Evolutionary conservation across 192 early-diverging fungal species (phyloP), one percentile per base, ranked within the genome.

Genomic region (Podila horticola): DNA sequence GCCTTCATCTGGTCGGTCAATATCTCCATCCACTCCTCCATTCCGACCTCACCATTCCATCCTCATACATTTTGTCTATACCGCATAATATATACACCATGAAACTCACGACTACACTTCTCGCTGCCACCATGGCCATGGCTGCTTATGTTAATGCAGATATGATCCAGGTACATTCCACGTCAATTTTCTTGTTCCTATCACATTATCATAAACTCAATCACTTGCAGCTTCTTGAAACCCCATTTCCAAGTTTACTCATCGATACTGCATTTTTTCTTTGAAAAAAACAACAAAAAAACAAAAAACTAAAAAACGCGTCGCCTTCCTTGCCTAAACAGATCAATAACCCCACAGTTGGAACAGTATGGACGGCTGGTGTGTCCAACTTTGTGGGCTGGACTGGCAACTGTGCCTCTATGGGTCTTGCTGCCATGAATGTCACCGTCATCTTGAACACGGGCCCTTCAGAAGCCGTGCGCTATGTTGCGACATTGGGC

Each of bases 341-440:
- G 77, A 66, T 81, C 57, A 81, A 81, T 26, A 81, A 81, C 49
- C 77, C 77, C 12, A 81, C 77, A 19, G 77, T 65, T 0, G 77
- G 77, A 20, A 81, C 77, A 0, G 66, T 69, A n/a, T 81, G 77
- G 77, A 73, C 71, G 22, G 77, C 77, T 24, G 71, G 71, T 11
- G 77, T 81, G 8, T 58, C 77, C 71, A 81, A 81, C 65, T 81
- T 81, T 73, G 71, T 81, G n/a, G 71, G 77, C 45, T 81, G 77
- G 77, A 73, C 66, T 34, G 77, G 77, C 26, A 81, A 81, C 62
- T 81, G 77, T 65, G 71, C 70, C 10, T 81, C 77, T 20, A 81
- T 81, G 77, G 77, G 71, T 11, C 66, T 12, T 20, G 55, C 33
- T 15, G 77, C 77, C 62, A 81, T 65, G 70, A 79, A 81, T 28